Evolutionary conservation across 805 yeast genomes (phyloP).

Genomic region (Groenewaldozyma salmanticensis): DNA sequence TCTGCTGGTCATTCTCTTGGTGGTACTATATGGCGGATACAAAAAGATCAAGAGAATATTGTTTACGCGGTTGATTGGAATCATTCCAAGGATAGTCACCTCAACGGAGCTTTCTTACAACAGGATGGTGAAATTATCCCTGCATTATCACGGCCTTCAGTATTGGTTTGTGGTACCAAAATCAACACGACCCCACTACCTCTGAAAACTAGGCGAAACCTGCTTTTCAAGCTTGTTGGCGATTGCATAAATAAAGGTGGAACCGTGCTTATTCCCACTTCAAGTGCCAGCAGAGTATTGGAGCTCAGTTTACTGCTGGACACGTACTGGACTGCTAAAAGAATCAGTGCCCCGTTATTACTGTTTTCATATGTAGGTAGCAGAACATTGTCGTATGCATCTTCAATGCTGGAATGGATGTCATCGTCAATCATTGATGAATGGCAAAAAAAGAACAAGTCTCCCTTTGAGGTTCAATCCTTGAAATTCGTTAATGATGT

Average conservation of each 20-base stretch:
- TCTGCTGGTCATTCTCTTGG: conserved; percentile 93
- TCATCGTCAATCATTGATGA: conserved; percentile 72
- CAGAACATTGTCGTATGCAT: conserved; percentile 68
- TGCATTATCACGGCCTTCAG: conserved; percentile 62
- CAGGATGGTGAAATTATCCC: conserved; percentile 52
- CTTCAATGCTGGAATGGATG: conserved; percentile 94
- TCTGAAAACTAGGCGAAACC: conserved; percentile 54
- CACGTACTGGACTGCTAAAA: conserved; percentile 41
- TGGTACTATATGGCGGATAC: conserved; percentile 80
- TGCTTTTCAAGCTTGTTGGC: conserved; percentile 51
- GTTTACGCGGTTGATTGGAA: conserved; percentile 91
- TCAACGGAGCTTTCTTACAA: conserved; percentile 62
- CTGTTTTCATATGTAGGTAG: conserved; percentile 73
- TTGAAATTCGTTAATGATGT: conserved; percentile 46
- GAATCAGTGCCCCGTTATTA: conserved; percentile 50
- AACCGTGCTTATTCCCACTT: conserved; percentile 72
- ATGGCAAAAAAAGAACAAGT: conserved; percentile 65
- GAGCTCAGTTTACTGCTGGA: conserved; percentile 72
- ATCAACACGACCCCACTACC: conserved; percentile 38
- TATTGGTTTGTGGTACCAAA: conserved; percentile 63
- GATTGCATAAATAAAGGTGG: conserved; percentile 67
- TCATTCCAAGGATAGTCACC: conserved; percentile 78
- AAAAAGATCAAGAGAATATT: conserved; percentile 66
- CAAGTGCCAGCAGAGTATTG: conserved; percentile 69
- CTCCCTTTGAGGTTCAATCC: conserved; percentile 71